These are phyloP conservation scores for Rhizopus microsporus DNA, from an alignment of 371 early-diverging fungal genomes.

Conservation along the genomic window DNA sequence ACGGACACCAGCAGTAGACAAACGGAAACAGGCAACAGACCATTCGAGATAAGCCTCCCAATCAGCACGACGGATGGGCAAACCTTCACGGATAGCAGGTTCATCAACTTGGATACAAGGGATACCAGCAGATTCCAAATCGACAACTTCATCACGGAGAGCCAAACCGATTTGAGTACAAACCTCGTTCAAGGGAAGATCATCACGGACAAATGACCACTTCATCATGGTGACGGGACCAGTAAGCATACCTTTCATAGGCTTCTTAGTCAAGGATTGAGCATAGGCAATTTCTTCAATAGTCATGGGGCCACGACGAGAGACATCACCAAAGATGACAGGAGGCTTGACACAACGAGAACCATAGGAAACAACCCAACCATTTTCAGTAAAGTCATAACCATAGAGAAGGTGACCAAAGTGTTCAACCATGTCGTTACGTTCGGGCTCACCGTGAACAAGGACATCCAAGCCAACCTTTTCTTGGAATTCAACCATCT, in stretches of 20 bases:
- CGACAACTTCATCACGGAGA: constrained; percentile 94
- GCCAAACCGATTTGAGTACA: constrained; percentile 93
- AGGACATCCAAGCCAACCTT: constrained; percentile 88
- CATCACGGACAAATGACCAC: constrained; percentile 98
- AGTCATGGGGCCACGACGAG: constrained; percentile 91
- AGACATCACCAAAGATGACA: constrained; percentile 91
- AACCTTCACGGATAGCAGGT: constrained; percentile 97
- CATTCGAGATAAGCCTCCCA: constrained; percentile 91
- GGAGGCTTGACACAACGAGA: constrained; percentile 95
- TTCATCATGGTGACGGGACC: constrained; percentile 94
- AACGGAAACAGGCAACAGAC: constrained; percentile 93
- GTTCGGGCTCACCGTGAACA: constrained; percentile 96
- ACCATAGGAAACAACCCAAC: constrained; percentile 98
- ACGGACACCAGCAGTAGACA: constrained; percentile 85
- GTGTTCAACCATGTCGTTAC: constrained; percentile 98
- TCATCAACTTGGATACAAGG: constrained; percentile 96
- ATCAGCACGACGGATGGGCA: constrained; percentile 88
- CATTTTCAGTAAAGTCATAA: constrained; percentile 90
- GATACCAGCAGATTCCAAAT: constrained; percentile 92
- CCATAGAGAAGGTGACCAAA: constrained; percentile 85
- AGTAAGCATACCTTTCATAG: constrained; percentile 97
- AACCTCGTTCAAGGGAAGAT: constrained; percentile 84
- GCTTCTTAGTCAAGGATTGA: constrained; percentile 83
- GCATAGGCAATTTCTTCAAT: constrained; percentile 81
- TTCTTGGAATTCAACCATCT: constrained; percentile 88